A percentile compares a stretch with the other conserved stretches of the same genome.
Conservation (phyloP, 305 asterid genomes). For the Fraxinus latifolia region DNA sequence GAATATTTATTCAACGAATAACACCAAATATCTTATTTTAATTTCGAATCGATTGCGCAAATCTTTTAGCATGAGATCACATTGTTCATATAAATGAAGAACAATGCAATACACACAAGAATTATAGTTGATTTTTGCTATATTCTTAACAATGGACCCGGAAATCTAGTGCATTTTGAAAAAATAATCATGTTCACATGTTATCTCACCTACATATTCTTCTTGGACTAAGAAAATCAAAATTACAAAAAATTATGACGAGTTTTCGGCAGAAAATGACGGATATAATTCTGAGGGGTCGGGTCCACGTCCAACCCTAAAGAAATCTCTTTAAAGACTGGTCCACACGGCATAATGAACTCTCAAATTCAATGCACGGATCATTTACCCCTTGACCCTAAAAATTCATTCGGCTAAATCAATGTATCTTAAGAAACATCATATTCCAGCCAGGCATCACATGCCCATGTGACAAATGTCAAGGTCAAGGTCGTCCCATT, state of each 20-base stretch:
- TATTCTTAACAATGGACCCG: neutral
- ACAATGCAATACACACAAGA: neutral
- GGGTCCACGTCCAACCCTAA: neutral
- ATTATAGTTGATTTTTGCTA: neutral
- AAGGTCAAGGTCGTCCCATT: neutral
- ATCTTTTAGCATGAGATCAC: neutral
- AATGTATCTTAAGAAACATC: neutral
- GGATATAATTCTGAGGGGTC: neutral
- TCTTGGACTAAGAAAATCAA: neutral
- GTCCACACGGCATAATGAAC: slow-evolving; percentile 8
- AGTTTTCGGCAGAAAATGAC: slow-evolving; percentile 4
- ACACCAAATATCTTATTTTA: too few species aligned
- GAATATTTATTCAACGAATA: too few species aligned
- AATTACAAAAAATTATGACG: neutral
- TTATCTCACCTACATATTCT: neutral
- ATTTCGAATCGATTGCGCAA: neutral
- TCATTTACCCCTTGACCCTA: neutral
- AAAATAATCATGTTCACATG: neutral
- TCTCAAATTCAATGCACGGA: neutral
- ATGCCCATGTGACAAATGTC: neutral
- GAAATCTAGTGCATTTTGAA: neutral
- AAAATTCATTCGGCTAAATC: neutral
- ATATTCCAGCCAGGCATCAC: neutral
- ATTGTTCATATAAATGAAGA: neutral
- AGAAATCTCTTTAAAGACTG: neutral